Conservation (phyloP, 2,329 filamentous ascomycete species). For the Clonostachys solani region DNA sequence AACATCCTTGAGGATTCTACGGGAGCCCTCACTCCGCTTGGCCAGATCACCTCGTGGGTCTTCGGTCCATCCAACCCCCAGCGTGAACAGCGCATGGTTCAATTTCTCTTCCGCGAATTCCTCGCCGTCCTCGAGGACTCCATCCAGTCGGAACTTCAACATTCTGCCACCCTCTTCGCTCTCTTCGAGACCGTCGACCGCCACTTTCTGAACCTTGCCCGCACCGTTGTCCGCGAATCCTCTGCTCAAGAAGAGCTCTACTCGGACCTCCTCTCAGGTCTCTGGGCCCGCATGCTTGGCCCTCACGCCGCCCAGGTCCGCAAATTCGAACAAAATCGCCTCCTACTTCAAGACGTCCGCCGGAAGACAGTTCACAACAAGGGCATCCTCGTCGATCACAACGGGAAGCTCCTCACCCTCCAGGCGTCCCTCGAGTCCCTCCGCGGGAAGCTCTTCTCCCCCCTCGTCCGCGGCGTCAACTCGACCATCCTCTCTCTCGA, state of each 20-base stretch:
- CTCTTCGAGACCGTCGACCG: constrained; percentile 91
- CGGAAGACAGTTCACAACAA: constrained; percentile 86
- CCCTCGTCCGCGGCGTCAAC: constrained; percentile 69
- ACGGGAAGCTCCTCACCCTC: constrained; percentile 75
- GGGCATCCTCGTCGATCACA: constrained; percentile 79
- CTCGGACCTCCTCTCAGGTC: constrained; percentile 73
- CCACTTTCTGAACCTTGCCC: constrained; percentile 84
- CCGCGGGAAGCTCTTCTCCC: constrained; percentile 76
- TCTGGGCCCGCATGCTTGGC: constrained; percentile 85
- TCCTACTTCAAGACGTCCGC: constrained; percentile 73
- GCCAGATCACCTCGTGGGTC: constrained; percentile 63
- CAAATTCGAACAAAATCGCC: constrained; percentile 89
- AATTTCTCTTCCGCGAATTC: constrained; percentile 81
- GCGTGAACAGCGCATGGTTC: constrained; percentile 73
- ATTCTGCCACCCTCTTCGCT: constrained; percentile 74
- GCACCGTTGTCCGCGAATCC: constrained; percentile 79
- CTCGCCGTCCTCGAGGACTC: constrained; percentile 83
- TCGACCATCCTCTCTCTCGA: constrained; percentile 70
- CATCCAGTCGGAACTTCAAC: constrained; percentile 78
- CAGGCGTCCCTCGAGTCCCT: constrained; percentile 86
- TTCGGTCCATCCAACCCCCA: constrained; percentile 81
- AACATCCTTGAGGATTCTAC: constrained; percentile 53
- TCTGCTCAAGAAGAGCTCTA: constrained; percentile 77
- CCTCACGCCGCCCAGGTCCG: constrained; percentile 68
- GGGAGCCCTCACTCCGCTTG: constrained; percentile 62